Percentiles rank a stretch among this genome's conserved stretches.
These are phyloP conservation scores for Pyricularia pennisetigena DNA, from an alignment of 2,329 filamentous ascomycete genomes.

Conservation along the genomic window DNA sequence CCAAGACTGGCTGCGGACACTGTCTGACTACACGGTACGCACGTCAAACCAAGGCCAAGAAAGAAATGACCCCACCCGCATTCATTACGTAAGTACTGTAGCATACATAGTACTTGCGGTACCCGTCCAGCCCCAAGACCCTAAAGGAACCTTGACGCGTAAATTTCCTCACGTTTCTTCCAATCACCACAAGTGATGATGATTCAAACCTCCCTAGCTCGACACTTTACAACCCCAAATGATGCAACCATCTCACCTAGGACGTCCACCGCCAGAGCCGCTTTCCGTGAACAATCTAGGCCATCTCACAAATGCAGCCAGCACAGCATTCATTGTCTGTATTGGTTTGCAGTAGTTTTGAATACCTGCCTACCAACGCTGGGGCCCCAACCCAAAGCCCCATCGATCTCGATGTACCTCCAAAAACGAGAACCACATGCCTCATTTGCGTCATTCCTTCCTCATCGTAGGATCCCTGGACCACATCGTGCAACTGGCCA, in stretches of 20 bases:
- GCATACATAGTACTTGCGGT: no score
- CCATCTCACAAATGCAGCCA: neutral
- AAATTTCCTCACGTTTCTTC: neutral
- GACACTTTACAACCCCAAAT: neutral
- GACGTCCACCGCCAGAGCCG: neutral
- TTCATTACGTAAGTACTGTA: no score
- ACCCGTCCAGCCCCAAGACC: no score
- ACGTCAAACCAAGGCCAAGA: neutral
- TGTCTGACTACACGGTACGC: neutral
- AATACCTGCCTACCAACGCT: neutral
- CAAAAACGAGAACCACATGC: neutral
- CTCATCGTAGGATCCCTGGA: neutral
- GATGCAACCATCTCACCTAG: neutral
- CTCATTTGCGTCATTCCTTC: neutral
- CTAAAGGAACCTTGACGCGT: neutral
- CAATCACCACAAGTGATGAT: neutral
- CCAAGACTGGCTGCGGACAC: neutral
- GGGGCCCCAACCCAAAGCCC: neutral
- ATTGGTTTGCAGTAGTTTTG: no score
- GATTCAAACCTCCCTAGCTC: neutral
- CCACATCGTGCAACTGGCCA: neutral
- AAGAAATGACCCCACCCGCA: neutral
- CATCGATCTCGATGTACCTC: neutral
- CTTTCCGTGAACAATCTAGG: neutral
- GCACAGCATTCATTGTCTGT: neutral